Evolutionary conservation across 192 early-diverging fungal genomes (phyloP).

Genomic region (Coemansia sp.): DNA sequence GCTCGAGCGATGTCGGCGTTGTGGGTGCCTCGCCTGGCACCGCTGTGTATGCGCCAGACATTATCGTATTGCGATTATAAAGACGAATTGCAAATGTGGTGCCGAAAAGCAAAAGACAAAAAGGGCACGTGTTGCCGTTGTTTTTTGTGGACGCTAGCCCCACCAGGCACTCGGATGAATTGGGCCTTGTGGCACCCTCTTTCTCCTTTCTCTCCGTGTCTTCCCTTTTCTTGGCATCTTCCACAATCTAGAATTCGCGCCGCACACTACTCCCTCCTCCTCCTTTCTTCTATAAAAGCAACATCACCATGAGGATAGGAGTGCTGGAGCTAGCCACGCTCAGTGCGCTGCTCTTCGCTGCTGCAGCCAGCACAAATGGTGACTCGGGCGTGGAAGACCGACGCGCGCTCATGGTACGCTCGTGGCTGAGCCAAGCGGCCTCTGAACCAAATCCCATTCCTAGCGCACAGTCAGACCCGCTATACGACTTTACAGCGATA

Average conservation of each 20-base stretch:
- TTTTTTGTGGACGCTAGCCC: too few species aligned
- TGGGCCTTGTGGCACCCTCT: too few species aligned
- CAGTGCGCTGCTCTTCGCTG: not conserved
- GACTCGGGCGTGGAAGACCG: not conserved
- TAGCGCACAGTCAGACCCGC: slow-evolving; percentile 21
- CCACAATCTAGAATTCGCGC: too few species aligned
- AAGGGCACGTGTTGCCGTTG: not conserved
- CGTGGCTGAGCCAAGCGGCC: slow-evolving; percentile 27
- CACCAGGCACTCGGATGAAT: too few species aligned
- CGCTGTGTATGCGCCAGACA: slow-evolving; percentile 37
- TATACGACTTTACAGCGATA: slow-evolving; percentile 38
- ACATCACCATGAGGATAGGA: slow-evolving; percentile 1
- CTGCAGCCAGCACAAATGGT: not conserved
- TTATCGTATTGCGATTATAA: not conserved
- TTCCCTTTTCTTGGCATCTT: too few species aligned
- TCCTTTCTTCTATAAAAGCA: not conserved
- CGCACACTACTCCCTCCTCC: not conserved
- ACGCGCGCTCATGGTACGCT: slow-evolving; percentile 10
- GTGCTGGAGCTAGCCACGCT: slow-evolving; percentile 8
- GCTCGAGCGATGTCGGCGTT: slow-evolving; percentile 10
- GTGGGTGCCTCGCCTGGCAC: slow-evolving; percentile 8
- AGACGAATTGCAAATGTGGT: not conserved
- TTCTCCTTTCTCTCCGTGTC: too few species aligned
- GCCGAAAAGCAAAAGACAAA: not conserved
- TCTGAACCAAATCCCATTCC: slow-evolving; percentile 20